A percentile compares a stretch with the other conserved stretches of the same genome.
These are phyloP conservation scores for Odontarrhena argentea DNA, from an alignment of 345 rosid species.

Conservation along the genomic window DNA sequence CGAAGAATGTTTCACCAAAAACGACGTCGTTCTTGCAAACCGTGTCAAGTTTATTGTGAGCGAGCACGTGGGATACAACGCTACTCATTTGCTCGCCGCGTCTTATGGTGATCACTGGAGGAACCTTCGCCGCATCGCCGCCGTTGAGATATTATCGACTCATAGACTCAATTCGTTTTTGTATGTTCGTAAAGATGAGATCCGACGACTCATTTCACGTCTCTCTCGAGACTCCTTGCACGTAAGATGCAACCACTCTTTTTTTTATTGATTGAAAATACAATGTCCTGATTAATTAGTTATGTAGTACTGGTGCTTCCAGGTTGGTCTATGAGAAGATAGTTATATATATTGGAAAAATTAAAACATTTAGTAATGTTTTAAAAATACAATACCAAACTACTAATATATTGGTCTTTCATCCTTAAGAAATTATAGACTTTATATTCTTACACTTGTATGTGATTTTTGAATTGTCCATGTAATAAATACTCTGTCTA, in stretches of 20 bases:
- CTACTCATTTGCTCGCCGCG: constrained; percentile 35
- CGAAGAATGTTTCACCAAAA: constrained; percentile 59
- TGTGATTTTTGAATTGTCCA: no score
- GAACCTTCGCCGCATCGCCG: constrained; percentile 53
- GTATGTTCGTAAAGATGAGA: constrained; percentile 45
- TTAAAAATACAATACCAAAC: no score
- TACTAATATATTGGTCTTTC: no score
- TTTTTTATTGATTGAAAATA: no score
- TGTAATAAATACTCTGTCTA: no score
- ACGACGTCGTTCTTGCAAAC: constrained; percentile 51
- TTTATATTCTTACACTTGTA: no score
- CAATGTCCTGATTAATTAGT: no score
- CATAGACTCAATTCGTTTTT: constrained; percentile 41
- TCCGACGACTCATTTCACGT: constrained; percentile 33
- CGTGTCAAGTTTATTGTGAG: constrained; percentile 40
- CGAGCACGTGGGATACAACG: constrained; percentile 52
- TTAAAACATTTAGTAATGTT: no score
- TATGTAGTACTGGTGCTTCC: no score
- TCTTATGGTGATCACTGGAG: constrained; percentile 64
- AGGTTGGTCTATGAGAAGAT: no score
- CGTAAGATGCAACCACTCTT: neutral
- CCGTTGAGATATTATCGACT: constrained; percentile 48
- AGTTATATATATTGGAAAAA: no score
- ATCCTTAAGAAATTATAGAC: no score
- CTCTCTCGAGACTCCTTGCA: constrained; percentile 29